phyloP scores from a whole-genome alignment of 78 protist genomes.

The Dictyostelium firmibasis region DNA sequence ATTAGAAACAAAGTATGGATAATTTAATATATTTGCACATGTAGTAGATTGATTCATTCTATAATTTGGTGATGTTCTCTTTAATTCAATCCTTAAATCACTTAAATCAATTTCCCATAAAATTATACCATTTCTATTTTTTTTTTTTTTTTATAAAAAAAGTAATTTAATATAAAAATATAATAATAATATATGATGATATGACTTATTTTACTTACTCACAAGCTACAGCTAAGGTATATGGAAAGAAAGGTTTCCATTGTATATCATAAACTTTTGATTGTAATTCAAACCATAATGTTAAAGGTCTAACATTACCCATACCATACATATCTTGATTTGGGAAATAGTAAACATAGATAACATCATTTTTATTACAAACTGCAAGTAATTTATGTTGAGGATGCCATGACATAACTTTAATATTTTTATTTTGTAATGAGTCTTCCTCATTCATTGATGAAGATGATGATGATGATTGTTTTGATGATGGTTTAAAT shows the following conservation, averaged over 20 bases:
- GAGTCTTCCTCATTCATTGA: not conserved
- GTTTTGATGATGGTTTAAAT: not conserved
- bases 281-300: conserved; percentile 59
- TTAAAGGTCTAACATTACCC: conserved; percentile 2
- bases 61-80: not conserved
- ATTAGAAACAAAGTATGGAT: conserved; percentile 45
- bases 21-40: conserved; percentile 16
- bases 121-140: conserved; percentile 52
- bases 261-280: conserved; percentile 37
- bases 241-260: conserved; percentile 59
- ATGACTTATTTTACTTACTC: conserved; percentile 29
- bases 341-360: conserved; percentile 27
- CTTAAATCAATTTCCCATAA: conserved; percentile 67
- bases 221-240: conserved; percentile 30
- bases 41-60: conserved; percentile 3
- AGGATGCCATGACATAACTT: conserved; percentile 60
- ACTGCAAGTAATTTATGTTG: conserved; percentile 43
- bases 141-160: too few relatives aligned
- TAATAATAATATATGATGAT: not conserved
- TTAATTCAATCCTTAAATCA: conserved; percentile 7
- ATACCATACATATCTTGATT: not conserved
- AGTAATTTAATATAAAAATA: not conserved
- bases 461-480: not conserved
- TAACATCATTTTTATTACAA: conserved; percentile 29
- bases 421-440: not conserved